Conservation (phyloP, 2,329 filamentous ascomycete species). For the Simplicillium sp. region DNA sequence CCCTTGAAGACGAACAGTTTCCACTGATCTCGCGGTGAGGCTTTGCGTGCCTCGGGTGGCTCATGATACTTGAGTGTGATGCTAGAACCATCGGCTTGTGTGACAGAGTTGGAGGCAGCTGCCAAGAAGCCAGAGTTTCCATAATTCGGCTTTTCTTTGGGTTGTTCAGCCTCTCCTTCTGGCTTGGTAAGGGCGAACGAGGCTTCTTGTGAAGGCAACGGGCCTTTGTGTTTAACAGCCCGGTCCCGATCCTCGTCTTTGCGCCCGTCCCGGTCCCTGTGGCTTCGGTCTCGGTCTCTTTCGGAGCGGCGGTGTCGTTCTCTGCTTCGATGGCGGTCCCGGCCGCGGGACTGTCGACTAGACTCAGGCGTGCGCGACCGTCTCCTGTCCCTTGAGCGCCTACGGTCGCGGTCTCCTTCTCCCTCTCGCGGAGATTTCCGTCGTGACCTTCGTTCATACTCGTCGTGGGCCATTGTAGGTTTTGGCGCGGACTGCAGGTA, state of each 20-base stretch:
- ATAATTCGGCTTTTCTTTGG: constrained; percentile 86
- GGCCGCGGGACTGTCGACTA: constrained; percentile 11
- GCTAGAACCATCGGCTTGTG: constrained; percentile 61
- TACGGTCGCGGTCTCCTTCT: constrained; percentile 4
- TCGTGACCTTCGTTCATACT: constrained; percentile 1
- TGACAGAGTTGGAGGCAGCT: constrained; percentile 71
- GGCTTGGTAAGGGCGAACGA: constrained; percentile 48
- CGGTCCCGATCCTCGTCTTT: constrained; percentile 13
- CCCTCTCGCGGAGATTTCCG: constrained; percentile 5
- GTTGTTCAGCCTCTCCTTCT: constrained; percentile 33
- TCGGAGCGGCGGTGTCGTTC: constrained; percentile 4
- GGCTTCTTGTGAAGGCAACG: constrained; percentile 49
- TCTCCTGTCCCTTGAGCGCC: constrained; percentile 4
- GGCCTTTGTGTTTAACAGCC: constrained; percentile 28
- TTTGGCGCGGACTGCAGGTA: no score
- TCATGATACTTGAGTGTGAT: constrained; percentile 94
- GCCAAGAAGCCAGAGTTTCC: constrained; percentile 72
- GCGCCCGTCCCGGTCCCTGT: constrained; percentile 10
- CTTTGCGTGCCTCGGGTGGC: constrained; percentile 84
- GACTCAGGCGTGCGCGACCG: constrained; percentile 6
- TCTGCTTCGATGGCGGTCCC: constrained; percentile 6
- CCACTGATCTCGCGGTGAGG: constrained; percentile 70
- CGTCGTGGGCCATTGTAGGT: no score
- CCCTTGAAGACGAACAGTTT: constrained; percentile 91
- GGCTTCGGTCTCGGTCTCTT: constrained; percentile 5